Conservation (phyloP, 1,139 yeast species). For the Zygoascus hellenicus region DNA sequence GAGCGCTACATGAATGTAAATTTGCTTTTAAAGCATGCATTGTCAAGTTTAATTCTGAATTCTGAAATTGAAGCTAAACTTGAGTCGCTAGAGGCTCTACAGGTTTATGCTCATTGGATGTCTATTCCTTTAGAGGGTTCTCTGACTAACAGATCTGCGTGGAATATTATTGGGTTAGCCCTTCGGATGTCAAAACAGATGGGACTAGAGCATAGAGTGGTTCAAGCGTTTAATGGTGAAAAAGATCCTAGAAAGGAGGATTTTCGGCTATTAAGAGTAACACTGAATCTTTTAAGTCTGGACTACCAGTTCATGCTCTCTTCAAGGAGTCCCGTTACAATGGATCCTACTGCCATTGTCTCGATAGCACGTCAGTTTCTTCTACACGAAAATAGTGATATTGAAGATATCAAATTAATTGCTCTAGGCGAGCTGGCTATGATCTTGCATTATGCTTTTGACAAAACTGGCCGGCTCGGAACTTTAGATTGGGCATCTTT, state of each 20-base stretch:
- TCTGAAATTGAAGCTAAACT: not conserved
- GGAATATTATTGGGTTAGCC: conserved; percentile 27
- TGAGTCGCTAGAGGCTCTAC: conserved; percentile 2
- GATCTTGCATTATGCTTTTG: not conserved
- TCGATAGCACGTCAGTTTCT: not conserved
- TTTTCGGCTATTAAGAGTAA: not conserved
- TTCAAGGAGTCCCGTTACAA: conserved; percentile 1
- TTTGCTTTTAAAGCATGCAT: not conserved
- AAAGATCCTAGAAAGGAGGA: not conserved
- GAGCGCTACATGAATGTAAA: not conserved
- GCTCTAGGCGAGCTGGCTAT: conserved; percentile 4
- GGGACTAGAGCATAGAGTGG: conserved; percentile 2
- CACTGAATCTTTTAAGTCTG: not conserved
- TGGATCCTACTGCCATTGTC: conserved; percentile 4
- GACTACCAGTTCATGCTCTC: conserved; percentile 8
- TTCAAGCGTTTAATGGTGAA: not conserved
- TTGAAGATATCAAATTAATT: conserved; percentile 2
- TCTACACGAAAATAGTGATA: not conserved
- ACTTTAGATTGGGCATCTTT: conserved; percentile 4
- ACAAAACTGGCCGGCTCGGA: not conserved
- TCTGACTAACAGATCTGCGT: conserved; percentile 11
- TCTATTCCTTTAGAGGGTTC: not conserved
- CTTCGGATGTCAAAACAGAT: conserved; percentile 14
- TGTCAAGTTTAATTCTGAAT: not conserved
- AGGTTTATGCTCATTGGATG: conserved; percentile 5